These are phyloP conservation scores for Aspergillus sp. DNA, from an alignment of 2,329 filamentous ascomycete species.

Conservation along the genomic window DNA sequence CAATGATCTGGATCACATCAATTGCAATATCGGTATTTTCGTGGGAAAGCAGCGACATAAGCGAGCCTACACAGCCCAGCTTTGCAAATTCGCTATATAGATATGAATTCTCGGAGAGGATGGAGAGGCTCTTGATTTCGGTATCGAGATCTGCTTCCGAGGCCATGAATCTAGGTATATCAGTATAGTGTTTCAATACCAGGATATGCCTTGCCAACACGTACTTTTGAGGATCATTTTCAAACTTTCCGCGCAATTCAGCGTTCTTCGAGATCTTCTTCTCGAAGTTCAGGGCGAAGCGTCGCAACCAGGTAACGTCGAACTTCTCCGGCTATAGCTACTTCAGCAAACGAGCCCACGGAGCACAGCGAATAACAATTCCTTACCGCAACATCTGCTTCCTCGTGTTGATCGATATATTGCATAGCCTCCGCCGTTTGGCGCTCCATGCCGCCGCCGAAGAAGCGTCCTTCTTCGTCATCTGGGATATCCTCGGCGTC, in stretches of 20 bases:
- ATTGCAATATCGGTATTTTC: constrained; percentile 98
- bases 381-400: constrained; percentile 50
- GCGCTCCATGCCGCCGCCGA: constrained; percentile 83
- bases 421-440: constrained; percentile 82
- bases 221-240: constrained; percentile 73
- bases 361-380: neutral
- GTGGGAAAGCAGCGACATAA: constrained; percentile 83
- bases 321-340: constrained; percentile 66
- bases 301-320: constrained; percentile 79
- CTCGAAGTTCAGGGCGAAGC: constrained; percentile 80
- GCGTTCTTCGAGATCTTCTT: constrained; percentile 89
- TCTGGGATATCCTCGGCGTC: constrained; percentile 63
- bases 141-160: constrained; percentile 87
- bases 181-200: constrained; percentile 16
- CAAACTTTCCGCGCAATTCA: constrained; percentile 82
- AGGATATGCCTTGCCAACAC: constrained; percentile 17
- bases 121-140: constrained; percentile 81
- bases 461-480: constrained; percentile 93
- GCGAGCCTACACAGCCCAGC: constrained; percentile 69
- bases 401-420: constrained; percentile 74
- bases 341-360: constrained; percentile 24
- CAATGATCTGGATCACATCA: constrained; percentile 82
- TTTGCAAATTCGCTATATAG: constrained; percentile 79
- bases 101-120: constrained; percentile 82
- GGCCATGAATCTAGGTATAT: constrained; percentile 63